phyloP scores from a whole-genome alignment of 139 green algal species.

The Volvox africanus region DNA sequence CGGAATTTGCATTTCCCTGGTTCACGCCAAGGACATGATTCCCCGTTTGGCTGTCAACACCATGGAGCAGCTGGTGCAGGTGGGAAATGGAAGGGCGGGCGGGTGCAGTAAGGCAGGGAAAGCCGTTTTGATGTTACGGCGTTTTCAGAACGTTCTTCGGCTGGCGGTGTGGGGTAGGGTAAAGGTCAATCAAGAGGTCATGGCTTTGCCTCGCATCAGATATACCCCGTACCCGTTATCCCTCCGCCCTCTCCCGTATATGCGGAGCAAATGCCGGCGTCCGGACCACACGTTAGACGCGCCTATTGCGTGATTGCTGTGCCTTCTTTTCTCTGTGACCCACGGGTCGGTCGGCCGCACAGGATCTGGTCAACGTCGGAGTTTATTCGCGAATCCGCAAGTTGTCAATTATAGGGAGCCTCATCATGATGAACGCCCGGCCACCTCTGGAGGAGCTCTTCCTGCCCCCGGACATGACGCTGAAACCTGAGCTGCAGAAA shows the following conservation, averaged over 20 bases:
- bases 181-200: no score
- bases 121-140: no score
- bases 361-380: conserved; percentile 8
- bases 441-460: not conserved
- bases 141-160: no score
- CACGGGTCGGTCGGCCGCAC: not conserved
- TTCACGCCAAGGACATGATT: conserved; percentile 66
- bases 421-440: not conserved
- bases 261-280: no score
- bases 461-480: not conserved
- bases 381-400: not conserved
- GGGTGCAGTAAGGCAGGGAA: not conserved
- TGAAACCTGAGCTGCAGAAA: not conserved
- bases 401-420: not conserved
- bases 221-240: no score
- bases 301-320: no score
- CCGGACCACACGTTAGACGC: no score
- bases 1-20: conserved; percentile 25
- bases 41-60: conserved; percentile 56
- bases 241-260: no score
- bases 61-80: conserved; percentile 45
- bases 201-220: no score
- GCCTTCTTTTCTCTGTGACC: not conserved
- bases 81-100: not conserved
- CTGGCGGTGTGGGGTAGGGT: no score